Evolutionary conservation across 139 green algal genomes (phyloP), one percentile per base, ranked within the genome.

Genomic region (Mesotaenium endlicherianum): DNA sequence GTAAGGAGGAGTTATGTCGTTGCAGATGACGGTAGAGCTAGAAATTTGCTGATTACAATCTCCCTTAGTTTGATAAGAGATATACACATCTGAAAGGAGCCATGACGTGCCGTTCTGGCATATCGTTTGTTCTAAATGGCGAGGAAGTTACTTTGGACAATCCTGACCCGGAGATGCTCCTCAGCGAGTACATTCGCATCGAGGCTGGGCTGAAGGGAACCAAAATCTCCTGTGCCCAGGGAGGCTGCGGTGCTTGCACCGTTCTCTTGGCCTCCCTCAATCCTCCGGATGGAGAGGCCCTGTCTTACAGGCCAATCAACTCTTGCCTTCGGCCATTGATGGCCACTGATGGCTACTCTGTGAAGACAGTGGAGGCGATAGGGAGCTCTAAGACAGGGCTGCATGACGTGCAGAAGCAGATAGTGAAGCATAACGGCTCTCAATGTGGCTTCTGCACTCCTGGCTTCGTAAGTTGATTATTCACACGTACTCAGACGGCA

Each of bases 371-470:
- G 30, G 90, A 94, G 77, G 91, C 90, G 2, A 45, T 95, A 17
- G 80, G 82, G 3, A 57, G 26, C 26, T 43, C 60, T 0, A 40
- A 16, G 76, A 50, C 5, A 3, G 76, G 76, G 14, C 43, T 75
- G 41, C 57, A 59, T 41, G n/a, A 39, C 34, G 2, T 75, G 57
- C 82, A 87, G 72, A 83, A 53, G 39, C 41, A 53, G 47, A 34
- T 89, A 1, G 84, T 86, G 26, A 68, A 89, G 41, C 42, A 86
- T 20, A 82, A 82, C 68, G 84, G 75, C 26, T 80, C 77, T 26
- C 92, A 96, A 70, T 96, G 93, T 64, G 93, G 93, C 40, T 94
- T 91, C 88, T 96, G 93, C 88, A 94, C 92, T 1, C 91, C 92
- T 30, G 92, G 92, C n/a, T 88, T 95, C 34, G 88, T 91, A 0